Conservation (phyloP, 257 asterid species). For the Dorcoceras hygrometricum region DNA sequence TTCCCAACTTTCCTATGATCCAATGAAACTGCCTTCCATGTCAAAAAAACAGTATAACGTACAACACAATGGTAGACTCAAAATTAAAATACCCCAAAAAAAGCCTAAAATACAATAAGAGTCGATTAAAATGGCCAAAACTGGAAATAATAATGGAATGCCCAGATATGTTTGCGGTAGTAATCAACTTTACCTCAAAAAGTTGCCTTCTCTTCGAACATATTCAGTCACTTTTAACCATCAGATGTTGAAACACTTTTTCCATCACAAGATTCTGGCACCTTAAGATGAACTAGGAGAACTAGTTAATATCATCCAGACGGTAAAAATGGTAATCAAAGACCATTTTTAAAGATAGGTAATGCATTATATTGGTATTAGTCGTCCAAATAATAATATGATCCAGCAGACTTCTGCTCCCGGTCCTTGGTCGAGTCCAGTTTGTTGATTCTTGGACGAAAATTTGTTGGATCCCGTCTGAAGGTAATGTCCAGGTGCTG, state of each 20-base stretch:
- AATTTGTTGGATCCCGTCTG: constrained; percentile 96
- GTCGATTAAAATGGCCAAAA: constrained; percentile 15
- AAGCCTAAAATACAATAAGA: constrained; percentile 23
- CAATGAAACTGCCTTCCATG: background rate
- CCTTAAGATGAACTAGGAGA: constrained; percentile 16
- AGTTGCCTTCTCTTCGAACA: constrained; percentile 17
- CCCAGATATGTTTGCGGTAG: background rate
- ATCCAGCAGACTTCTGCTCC: constrained; percentile 93
- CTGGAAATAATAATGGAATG: constrained; percentile 20
- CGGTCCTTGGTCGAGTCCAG: constrained; percentile 93
- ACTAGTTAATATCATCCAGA: constrained; percentile 16
- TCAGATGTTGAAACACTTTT: background rate
- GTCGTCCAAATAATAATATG: constrained; percentile 90
- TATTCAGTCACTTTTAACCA: constrained; percentile 1
- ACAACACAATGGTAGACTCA: constrained; percentile 11
- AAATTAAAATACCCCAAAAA: constrained; percentile 14
- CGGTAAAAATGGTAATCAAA: constrained; percentile 21
- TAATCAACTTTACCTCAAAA: background rate
- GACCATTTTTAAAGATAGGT: constrained; percentile 2
- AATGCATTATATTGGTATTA: constrained; percentile 25
- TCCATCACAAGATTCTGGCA: background rate
- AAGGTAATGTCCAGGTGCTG: constrained; percentile 95
- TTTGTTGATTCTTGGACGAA: constrained; percentile 91
- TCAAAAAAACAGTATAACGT: constrained; percentile 1
- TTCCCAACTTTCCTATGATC: constrained; percentile 14